Evolutionary conservation across 176 grass and related monocot genomes (phyloP), one percentile per base, ranked within the genome.

Genomic region (Pontederia crassipes): DNA sequence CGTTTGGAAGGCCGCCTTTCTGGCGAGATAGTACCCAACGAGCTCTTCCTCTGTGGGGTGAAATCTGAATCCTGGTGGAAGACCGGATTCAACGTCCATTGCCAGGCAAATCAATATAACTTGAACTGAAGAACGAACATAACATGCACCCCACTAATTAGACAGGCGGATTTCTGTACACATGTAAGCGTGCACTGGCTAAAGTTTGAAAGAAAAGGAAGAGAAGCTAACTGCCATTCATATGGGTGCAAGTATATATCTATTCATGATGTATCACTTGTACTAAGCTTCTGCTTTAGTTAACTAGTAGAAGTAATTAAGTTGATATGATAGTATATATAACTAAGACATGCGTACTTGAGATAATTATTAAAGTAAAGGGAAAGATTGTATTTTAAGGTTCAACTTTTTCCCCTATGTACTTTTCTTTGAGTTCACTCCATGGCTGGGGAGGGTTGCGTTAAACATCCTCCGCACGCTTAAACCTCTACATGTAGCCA

Each of bases 11-110:
- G 81, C 75, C n/a, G 89, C 77, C 67, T 95, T 89, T 46, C 77
- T 72, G 3, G 80, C 78, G 0, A 95, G 85, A 55, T 95, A 95
- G 74, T 95, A 95, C 1, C 74, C 82, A 1, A 95, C 90, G 5
- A 95, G 90, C 72, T 95, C 90, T 75, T 95, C 90, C 76, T 95
- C 90, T 0, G 90, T 95, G n/a, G 90, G 90, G 52, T 95, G 90
- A 63, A 95, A 89, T 69, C 90, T 83, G 62, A 95, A 95, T 12
- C 90, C 90, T 7, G 90, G 90, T 52, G 86, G 85, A 49, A 95
- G 87, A 65, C 73, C 70, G 6, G 73, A 72, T 68, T 76, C 68
- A 70, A 75, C 53, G 15, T 78, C 77, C 80, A 80, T 86, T 29
- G 70, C 63, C 48, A 66, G 20, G 4, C 11, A 58, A 12, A n/a